Evolutionary conservation across 2,329 filamentous ascomycete species (phyloP).

Genomic region (Penicillium sclerotiorum): DNA sequence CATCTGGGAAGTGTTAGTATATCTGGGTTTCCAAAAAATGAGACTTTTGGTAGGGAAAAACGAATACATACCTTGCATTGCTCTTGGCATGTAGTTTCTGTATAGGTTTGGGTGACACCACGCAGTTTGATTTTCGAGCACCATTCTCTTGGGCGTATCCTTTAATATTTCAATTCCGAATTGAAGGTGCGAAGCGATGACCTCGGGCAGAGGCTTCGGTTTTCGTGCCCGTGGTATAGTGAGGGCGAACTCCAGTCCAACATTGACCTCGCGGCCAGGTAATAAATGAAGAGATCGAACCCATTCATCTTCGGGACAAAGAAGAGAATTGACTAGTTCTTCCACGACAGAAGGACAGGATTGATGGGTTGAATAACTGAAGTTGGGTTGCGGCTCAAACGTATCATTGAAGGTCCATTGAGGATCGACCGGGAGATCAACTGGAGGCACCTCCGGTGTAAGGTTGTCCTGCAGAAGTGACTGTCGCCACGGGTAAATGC

Average conservation of each 20-base stretch:
- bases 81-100: slow-evolving; percentile 53
- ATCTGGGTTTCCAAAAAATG: background rate
- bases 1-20: slow-evolving; percentile 44
- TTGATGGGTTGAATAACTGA: background rate
- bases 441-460: background rate
- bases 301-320: background rate
- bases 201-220: slow-evolving; percentile 19
- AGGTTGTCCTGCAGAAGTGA: slow-evolving; percentile 9
- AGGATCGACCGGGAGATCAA: background rate
- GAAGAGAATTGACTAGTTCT: background rate
- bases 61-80: slow-evolving; percentile 50
- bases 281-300: background rate
- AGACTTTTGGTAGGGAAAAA: background rate
- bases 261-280: slow-evolving; percentile 2
- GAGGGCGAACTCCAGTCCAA: slow-evolving; percentile 6
- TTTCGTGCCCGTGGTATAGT: slow-evolving; percentile 9
- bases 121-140: slow-evolving; percentile 53
- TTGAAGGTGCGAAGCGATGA: slow-evolving; percentile 27
- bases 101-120: slow-evolving; percentile 60
- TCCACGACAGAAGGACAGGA: background rate
- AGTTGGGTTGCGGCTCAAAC: background rate
- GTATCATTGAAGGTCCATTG: too few species aligned
- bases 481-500: slow-evolving; percentile 48
- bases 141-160: slow-evolving; percentile 48
- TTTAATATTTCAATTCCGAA: slow-evolving; percentile 52